Conservation (phyloP, 805 yeast species). For the Kodamaea jinghongensis region DNA sequence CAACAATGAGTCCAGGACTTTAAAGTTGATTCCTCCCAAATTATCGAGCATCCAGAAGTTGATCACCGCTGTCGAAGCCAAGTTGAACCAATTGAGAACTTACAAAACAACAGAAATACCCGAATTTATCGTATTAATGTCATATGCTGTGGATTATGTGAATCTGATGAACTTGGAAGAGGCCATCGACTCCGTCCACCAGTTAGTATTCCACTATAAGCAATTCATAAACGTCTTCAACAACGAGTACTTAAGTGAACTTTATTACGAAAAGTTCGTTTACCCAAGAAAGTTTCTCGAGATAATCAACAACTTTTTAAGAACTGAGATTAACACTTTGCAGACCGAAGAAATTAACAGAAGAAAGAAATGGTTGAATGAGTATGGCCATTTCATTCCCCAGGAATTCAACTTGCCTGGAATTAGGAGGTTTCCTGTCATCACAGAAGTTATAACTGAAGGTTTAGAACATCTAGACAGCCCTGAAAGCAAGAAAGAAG, state of each 20-base stretch:
- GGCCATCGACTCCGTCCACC: conserved; percentile 27
- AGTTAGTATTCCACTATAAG: conserved; percentile 33
- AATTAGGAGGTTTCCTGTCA: conserved; percentile 32
- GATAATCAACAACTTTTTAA: conserved; percentile 31
- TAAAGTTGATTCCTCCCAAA: conserved; percentile 13
- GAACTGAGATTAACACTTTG: conserved; percentile 27
- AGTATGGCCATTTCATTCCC: conserved; percentile 42
- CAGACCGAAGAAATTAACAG: conserved; percentile 35
- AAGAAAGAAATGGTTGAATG: conserved; percentile 34
- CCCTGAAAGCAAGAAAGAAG: conserved; percentile 13
- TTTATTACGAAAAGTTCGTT: conserved; percentile 37
- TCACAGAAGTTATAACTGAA: conserved; percentile 42
- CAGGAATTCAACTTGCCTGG: conserved; percentile 39
- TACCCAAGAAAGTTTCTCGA: conserved; percentile 37
- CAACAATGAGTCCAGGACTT: conserved; percentile 33
- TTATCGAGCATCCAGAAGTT: conserved; percentile 10
- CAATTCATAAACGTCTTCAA: conserved; percentile 34
- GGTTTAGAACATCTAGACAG: conserved; percentile 31
- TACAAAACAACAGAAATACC: conserved; percentile 27
- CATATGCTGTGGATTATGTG: conserved; percentile 4
- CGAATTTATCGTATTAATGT: conserved; percentile 14
- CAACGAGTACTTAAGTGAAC: conserved; percentile 35
- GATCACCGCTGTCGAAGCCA: conserved; percentile 15
- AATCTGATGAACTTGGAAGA: conserved; percentile 7
- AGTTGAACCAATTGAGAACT: conserved; percentile 16